Conservation (phyloP, 352 stramenopile species). For the Globisporangium ultimum region DNA sequence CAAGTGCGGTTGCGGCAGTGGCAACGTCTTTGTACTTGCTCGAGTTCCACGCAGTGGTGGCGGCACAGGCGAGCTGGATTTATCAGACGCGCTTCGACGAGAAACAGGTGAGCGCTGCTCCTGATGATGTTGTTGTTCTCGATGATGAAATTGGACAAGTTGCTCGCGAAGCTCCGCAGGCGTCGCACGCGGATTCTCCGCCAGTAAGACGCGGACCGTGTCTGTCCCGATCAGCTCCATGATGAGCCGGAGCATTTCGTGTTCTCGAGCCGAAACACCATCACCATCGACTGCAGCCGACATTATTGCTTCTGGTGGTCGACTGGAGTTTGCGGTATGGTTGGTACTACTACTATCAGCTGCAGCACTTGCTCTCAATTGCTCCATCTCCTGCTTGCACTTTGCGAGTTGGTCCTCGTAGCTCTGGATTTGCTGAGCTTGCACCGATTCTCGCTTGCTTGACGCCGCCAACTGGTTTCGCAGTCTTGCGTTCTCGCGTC, state of each 20-base stretch:
- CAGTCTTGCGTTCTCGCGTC: slow-evolving; percentile 23
- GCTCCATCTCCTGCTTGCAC: slow-evolving; percentile 11
- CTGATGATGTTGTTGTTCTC: background rate
- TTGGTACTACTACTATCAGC: background rate
- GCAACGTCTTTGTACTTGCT: background rate
- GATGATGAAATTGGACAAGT: background rate
- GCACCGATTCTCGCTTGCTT: slow-evolving; percentile 9
- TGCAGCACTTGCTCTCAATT: slow-evolving; percentile 1
- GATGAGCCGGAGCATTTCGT: slow-evolving; percentile 22
- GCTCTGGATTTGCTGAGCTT: slow-evolving; percentile 7
- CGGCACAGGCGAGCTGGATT: background rate
- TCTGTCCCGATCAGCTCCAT: slow-evolving; percentile 23
- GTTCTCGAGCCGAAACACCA: slow-evolving; percentile 9
- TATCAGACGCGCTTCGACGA: background rate
- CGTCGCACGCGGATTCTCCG: slow-evolving; percentile 2
- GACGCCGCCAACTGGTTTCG: slow-evolving; percentile 14
- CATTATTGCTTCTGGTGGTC: background rate
- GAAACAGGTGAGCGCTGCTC: background rate
- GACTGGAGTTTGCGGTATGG: background rate
- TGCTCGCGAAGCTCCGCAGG: slow-evolving; percentile 12
- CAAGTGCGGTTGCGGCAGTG: background rate
- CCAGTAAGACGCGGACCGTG: slow-evolving; percentile 9
- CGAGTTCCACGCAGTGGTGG: background rate
- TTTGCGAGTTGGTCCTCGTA: slow-evolving; percentile 7
- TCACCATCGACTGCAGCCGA: background rate